A percentile compares a stretch with the other conserved stretches of the same genome.
These are phyloP conservation scores for Cubamyces lactineus DNA, from an alignment of 768 basidiomycete genomes.

Conservation along the genomic window DNA sequence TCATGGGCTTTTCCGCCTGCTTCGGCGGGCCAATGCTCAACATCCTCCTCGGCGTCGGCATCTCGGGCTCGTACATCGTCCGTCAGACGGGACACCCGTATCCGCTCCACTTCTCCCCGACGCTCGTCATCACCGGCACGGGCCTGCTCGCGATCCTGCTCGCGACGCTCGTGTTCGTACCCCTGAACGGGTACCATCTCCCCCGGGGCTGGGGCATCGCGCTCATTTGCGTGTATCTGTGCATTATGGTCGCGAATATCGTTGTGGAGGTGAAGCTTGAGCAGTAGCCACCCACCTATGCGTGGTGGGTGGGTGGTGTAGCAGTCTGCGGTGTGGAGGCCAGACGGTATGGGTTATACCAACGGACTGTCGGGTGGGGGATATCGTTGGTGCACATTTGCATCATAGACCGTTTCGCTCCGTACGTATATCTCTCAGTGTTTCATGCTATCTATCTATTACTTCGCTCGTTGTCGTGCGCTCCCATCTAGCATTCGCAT, in stretches of 20 bases:
- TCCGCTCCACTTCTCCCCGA: conserved; percentile 76
- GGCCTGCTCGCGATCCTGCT: conserved; percentile 80
- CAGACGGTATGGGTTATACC: neutral
- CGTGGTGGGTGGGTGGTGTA: no score
- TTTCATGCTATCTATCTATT: conserved; percentile 9
- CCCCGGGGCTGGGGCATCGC: conserved; percentile 82
- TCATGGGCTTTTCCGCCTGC: conserved; percentile 96
- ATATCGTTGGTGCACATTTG: neutral
- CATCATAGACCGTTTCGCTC: conserved; percentile 4
- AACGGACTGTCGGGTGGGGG: neutral
- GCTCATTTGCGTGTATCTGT: conserved; percentile 71
- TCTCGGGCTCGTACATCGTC: conserved; percentile 88
- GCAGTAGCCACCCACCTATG: conserved; percentile 1
- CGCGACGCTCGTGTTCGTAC: conserved; percentile 81
- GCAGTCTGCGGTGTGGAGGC: no score
- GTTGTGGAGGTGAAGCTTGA: conserved; percentile 65
- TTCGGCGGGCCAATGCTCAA: conserved; percentile 94
- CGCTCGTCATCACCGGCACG: conserved; percentile 80
- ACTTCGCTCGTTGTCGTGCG: neutral
- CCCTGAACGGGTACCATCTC: conserved; percentile 80
- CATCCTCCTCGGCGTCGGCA: conserved; percentile 87
- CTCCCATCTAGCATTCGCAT: conserved; percentile 2
- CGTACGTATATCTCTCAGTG: neutral
- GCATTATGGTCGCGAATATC: conserved; percentile 79
- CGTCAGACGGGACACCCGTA: conserved; percentile 64